A percentile compares a stretch with the other conserved stretches of the same genome.
phyloP scores from a whole-genome alignment of 108 stramenopile genomes.

The Skeletonema marinoi region DNA sequence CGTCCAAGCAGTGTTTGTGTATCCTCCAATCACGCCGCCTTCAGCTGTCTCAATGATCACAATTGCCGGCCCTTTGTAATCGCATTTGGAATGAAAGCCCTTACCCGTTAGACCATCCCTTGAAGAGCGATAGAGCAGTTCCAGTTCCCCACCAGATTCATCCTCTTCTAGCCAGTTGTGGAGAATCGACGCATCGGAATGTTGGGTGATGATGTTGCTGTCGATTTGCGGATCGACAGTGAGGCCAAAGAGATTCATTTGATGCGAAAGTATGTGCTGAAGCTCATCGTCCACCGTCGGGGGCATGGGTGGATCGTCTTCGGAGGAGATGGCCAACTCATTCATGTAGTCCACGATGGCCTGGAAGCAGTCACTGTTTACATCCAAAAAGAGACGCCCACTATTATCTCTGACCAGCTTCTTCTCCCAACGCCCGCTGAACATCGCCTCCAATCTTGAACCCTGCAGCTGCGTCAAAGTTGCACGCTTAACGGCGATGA shows the following conservation, averaged over 20 bases:
- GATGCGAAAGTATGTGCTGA: slow-evolving; percentile 17
- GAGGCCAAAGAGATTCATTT: slow-evolving; percentile 23
- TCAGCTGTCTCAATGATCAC: slow-evolving; percentile 17
- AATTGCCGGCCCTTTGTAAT: slow-evolving; percentile 5
- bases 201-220: slow-evolving; percentile 13
- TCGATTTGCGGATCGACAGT: background rate
- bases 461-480: slow-evolving; percentile 17
- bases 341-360: slow-evolving; percentile 14
- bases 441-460: slow-evolving; percentile 20
- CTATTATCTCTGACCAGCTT: slow-evolving; percentile 4
- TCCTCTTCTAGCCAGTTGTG: slow-evolving; percentile 25
- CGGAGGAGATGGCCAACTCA: slow-evolving; percentile 13
- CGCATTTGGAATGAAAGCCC: slow-evolving; percentile 29
- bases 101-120: slow-evolving; percentile 7
- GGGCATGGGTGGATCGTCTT: background rate
- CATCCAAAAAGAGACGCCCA: slow-evolving; percentile 27
- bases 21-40: slow-evolving; percentile 18
- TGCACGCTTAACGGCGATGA: slow-evolving; percentile 1
- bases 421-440: slow-evolving; percentile 38
- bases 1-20: slow-evolving; percentile 5
- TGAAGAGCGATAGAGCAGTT: slow-evolving; percentile 25
- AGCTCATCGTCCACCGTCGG: slow-evolving; percentile 25
- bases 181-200: background rate
- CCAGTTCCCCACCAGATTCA: slow-evolving; percentile 4
- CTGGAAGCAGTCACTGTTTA: background rate